These are phyloP conservation scores for Kodamaea neixiangensis DNA, from an alignment of 805 yeast species.

Conservation along the genomic window DNA sequence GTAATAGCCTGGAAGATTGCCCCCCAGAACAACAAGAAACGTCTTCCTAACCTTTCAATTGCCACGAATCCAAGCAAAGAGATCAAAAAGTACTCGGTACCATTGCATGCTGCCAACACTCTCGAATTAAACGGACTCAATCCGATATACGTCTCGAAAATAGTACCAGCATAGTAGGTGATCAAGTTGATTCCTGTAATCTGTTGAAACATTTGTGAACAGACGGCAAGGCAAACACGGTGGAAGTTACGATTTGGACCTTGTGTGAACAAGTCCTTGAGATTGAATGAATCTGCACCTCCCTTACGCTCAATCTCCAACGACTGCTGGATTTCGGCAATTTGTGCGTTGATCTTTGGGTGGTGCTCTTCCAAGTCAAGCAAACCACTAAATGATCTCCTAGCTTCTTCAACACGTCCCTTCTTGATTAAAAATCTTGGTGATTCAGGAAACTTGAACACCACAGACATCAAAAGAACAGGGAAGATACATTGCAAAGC, in stretches of 20 bases:
- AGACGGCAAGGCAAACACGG: slow-evolving; percentile 44
- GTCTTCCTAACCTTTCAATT: slow-evolving; percentile 46
- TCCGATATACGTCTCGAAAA: slow-evolving; percentile 31
- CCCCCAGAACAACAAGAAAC: slow-evolving; percentile 39
- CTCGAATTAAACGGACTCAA: slow-evolving; percentile 43
- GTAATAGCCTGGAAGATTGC: slow-evolving; percentile 45
- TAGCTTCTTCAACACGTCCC: slow-evolving; percentile 26
- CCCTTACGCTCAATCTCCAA: slow-evolving; percentile 16
- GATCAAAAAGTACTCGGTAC: slow-evolving; percentile 46
- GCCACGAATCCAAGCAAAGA: slow-evolving; percentile 24
- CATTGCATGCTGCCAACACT: slow-evolving; percentile 44
- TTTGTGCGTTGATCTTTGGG: slow-evolving; percentile 17
- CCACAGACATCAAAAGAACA: background rate
- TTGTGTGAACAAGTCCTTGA: slow-evolving; percentile 34
- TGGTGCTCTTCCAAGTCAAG: slow-evolving; percentile 12
- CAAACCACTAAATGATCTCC: slow-evolving; percentile 10
- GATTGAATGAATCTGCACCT: slow-evolving; percentile 23
- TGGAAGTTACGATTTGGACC: slow-evolving; percentile 51
- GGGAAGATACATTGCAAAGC: slow-evolving; percentile 9
- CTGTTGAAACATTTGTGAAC: slow-evolving; percentile 51
- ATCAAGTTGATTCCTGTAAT: slow-evolving; percentile 51
- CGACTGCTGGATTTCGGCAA: slow-evolving; percentile 20
- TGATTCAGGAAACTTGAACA: slow-evolving; percentile 38
- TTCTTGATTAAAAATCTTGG: slow-evolving; percentile 31
- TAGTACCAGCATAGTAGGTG: slow-evolving; percentile 46